Percentiles rank a stretch among this genome's conserved stretches.
Conservation (phyloP, 2,329 filamentous ascomycete species). For the Helicocarpus griseus region DNA sequence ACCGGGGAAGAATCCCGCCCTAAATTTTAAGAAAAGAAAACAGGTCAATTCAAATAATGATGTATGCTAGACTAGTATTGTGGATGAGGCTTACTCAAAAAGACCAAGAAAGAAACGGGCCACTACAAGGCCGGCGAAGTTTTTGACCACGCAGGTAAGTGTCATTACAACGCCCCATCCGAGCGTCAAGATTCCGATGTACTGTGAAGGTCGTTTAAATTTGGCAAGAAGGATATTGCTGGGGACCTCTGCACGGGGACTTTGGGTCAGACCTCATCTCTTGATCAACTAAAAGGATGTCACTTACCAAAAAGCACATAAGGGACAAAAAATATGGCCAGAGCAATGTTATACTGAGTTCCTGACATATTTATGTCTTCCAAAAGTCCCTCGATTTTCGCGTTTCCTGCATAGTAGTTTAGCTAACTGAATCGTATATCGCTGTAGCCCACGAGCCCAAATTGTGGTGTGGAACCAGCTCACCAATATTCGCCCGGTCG, state of each 20-base stretch:
- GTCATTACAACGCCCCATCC: constrained; percentile 30
- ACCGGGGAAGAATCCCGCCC: constrained; percentile 51
- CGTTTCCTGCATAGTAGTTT: constrained; percentile 78
- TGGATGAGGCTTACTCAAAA: constrained; percentile 24
- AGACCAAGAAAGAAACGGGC: constrained; percentile 28
- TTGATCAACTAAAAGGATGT: too few species aligned
- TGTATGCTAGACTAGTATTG: not conserved
- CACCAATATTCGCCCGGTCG: constrained; percentile 9
- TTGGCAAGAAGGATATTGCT: constrained; percentile 16
- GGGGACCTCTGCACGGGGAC: constrained; percentile 30
- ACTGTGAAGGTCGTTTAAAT: constrained; percentile 32
- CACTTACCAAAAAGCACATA: constrained; percentile 64
- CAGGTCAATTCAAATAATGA: not conserved
- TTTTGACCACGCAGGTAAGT: constrained; percentile 28
- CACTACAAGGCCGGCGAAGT: constrained; percentile 29
- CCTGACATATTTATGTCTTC: constrained; percentile 54
- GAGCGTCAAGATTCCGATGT: constrained; percentile 29
- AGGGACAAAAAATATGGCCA: constrained; percentile 80
- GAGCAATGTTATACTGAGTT: constrained; percentile 59
- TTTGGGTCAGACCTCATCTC: too few species aligned
- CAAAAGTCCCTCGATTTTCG: constrained; percentile 48
- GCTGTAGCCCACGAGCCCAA: not conserved
- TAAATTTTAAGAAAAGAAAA: not conserved
- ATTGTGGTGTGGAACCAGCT: not conserved
- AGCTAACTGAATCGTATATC: constrained; percentile 33